Base-by-base conservation (phyloP, 129 eudicot genomes). In the Tagetes erecta region DNA sequence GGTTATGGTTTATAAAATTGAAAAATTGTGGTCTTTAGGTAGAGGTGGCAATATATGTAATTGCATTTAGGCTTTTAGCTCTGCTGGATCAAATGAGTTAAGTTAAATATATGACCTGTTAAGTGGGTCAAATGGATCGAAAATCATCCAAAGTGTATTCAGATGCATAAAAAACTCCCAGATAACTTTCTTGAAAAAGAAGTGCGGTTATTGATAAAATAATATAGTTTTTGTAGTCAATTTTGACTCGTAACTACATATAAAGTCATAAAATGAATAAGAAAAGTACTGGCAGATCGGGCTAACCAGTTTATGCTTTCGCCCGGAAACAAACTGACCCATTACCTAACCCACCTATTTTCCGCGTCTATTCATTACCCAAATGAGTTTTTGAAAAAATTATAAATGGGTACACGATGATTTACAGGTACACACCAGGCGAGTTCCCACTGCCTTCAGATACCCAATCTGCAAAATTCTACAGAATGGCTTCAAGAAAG, bases 361-460 rank as follows among this genome's bases (percentile, higher is more conserved):
- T 10, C 9, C 9, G 30, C 13, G 5, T 62, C 3, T 35, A 12
- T 12, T 62, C 30, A 3, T 70, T 36, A 35, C 50, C 50, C 39
- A 37, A 1, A 60, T 35, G 57, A 12, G 0, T 47, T 45, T 44
- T 13, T 45, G 5, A 63, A 49, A 6, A 62, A 44, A 67, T 3
- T 77, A 37, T 69, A 58, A 46, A 51, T 35, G 55, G 0, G 46
- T 47, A 3, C 65, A 0, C n/a, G 9, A 70, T 50, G 65, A 69
- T 64, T 50, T 73, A 60, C 91, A 93, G 98, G 86, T 93, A 93
- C 71, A 87, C 82, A 60, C 92, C 98, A 30, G 98, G 98, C 68
- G 97, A 90, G 75, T 86, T 88, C 69, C 98, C 98, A 67, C 75
- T 88, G 63, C 98, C 98, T 67, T 86, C 92, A 1, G 97, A 93